phyloP scores from a whole-genome alignment of 2,329 filamentous ascomycete genomes.

The Sclerotinia sclerotiorum region DNA sequence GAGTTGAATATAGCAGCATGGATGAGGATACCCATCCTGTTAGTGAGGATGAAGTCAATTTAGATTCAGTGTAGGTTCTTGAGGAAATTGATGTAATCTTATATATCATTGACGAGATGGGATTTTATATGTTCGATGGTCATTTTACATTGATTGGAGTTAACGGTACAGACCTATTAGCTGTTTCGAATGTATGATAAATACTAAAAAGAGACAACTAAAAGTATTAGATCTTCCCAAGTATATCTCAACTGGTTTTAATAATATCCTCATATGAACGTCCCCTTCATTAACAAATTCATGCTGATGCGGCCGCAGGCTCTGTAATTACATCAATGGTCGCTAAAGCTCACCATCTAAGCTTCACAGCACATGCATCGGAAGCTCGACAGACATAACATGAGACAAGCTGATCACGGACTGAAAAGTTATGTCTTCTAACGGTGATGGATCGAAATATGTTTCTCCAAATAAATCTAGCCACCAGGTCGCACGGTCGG shows the following conservation, averaged over 20 bases:
- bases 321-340: conserved; percentile 21
- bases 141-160: not conserved
- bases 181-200: not conserved
- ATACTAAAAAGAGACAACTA: not conserved
- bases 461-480: conserved; percentile 38
- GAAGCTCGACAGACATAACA: conserved; percentile 9
- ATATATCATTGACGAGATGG: not conserved
- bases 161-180: not conserved
- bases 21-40: not conserved
- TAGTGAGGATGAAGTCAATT: not conserved
- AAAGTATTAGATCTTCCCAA: not conserved
- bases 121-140: not conserved
- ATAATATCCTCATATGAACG: not conserved
- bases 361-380: conserved; percentile 38
- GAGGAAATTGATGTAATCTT: not conserved
- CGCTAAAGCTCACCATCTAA: conserved; percentile 24
- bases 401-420: conserved; percentile 16
- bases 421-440: conserved; percentile 23
- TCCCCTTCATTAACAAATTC: not conserved
- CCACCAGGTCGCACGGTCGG: conserved; percentile 56
- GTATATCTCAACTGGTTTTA: not conserved
- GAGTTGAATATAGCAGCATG: not conserved
- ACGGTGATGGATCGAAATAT: conserved; percentile 19
- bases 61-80: not conserved
- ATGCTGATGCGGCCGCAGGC: not conserved